Conservation (phyloP, 1,284 basidiomycete genomes). For the Inonotus obliquus region DNA sequence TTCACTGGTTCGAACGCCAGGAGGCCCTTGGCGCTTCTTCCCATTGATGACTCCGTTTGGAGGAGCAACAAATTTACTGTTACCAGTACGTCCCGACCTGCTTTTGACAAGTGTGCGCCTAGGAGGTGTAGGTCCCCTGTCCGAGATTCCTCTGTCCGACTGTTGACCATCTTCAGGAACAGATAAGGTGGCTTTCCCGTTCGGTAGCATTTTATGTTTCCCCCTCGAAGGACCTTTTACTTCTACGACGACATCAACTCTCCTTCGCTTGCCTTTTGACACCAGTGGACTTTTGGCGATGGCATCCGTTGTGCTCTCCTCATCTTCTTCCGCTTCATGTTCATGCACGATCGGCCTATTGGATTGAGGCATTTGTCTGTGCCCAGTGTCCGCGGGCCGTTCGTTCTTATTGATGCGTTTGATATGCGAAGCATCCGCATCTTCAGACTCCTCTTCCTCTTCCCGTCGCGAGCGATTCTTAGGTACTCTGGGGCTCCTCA, state of each 20-base stretch:
- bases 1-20: not conserved
- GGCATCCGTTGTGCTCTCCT: not conserved
- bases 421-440: not conserved
- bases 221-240: not conserved
- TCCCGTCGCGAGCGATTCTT: not conserved
- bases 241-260: not conserved
- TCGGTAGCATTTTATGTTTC: not conserved
- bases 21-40: not conserved
- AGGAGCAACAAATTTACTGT: not conserved
- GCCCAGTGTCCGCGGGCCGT: not conserved
- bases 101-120: not conserved
- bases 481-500: not conserved
- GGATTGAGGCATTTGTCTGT: not conserved
- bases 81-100: not conserved
- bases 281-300: not conserved
- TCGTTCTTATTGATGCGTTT: not conserved
- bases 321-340: not conserved
- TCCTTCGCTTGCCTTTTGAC: not conserved
- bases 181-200: not conserved
- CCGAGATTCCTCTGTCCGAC: not conserved
- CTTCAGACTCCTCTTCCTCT: conserved; percentile 9
- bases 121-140: not conserved
- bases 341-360: not conserved
- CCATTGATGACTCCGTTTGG: not conserved
- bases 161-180: not conserved